Evolutionary conservation across 345 rosid genomes (phyloP).

Genomic region (Linum usitatissimum): DNA sequence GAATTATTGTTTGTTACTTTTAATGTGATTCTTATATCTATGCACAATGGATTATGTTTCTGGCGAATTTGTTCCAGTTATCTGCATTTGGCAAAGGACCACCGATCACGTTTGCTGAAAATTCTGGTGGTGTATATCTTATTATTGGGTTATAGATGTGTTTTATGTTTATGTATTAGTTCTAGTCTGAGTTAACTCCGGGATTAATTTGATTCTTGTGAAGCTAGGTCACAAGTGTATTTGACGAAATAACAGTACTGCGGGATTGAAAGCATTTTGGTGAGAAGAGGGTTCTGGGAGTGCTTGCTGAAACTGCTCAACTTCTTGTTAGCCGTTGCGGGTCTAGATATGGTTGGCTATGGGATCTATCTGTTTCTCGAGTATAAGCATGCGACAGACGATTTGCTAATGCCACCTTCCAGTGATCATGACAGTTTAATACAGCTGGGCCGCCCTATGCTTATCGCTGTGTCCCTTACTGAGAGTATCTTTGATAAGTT

Average conservation of each 20-base stretch:
- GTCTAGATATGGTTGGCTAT: constrained; percentile 84
- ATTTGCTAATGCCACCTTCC: constrained; percentile 17
- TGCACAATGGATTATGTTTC: not conserved
- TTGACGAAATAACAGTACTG: constrained; percentile 2
- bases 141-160: not conserved
- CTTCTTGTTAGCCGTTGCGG: constrained; percentile 62
- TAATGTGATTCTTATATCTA: too few relatives aligned
- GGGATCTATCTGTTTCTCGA: constrained; percentile 89
- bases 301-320: constrained; percentile 78
- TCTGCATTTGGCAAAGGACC: not conserved
- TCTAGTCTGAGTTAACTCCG: not conserved
- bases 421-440: constrained; percentile 24
- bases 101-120: not conserved
- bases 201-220: constrained; percentile 4
- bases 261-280: constrained; percentile 1
- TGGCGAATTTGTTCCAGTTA: not conserved
- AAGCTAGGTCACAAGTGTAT: constrained; percentile 4
- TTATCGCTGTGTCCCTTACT: constrained; percentile 52
- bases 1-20: too few relatives aligned
- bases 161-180: not conserved
- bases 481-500: constrained; percentile 43
- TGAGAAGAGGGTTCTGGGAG: constrained; percentile 48
- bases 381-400: constrained; percentile 38
- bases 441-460: constrained; percentile 79
- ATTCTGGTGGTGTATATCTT: not conserved